A percentile compares a stretch with the other conserved stretches of the same genome.
These are phyloP conservation scores for Phaseolus lunatus DNA, from an alignment of 306 rosid species.

Conservation along the genomic window DNA sequence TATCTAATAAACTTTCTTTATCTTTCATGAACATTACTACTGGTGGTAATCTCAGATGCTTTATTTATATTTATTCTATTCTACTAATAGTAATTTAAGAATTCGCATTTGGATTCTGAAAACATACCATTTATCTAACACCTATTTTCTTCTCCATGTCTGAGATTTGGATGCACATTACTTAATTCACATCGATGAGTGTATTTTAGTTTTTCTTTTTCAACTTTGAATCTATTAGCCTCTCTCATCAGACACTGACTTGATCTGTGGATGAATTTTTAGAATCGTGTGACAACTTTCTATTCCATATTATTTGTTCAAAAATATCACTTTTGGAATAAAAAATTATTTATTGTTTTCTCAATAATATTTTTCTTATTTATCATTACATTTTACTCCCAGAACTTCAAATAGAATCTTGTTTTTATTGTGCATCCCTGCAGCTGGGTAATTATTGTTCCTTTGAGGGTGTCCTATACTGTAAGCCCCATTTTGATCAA, in stretches of 20 bases:
- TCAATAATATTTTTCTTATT: background rate
- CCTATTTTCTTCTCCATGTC: background rate
- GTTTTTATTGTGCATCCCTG: conserved; percentile 38
- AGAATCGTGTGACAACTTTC: conserved; percentile 6
- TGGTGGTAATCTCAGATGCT: background rate
- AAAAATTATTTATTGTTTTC: background rate
- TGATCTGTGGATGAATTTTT: background rate
- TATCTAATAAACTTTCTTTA: background rate
- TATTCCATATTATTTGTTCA: background rate
- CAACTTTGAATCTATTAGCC: conserved; percentile 29
- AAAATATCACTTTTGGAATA: background rate
- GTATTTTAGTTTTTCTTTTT: background rate
- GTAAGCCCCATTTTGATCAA: conserved; percentile 97
- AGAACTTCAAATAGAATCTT: conserved; percentile 11
- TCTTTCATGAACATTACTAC: background rate
- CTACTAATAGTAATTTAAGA: background rate
- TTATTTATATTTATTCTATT: background rate
- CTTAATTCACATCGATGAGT: background rate
- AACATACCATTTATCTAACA: background rate
- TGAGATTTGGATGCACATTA: conserved; percentile 7
- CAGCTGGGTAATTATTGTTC: conserved; percentile 91
- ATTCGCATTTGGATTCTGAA: background rate
- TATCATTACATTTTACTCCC: background rate
- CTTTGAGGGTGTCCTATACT: conserved; percentile 86
- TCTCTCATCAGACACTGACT: conserved; percentile 1